Conservation (phyloP, 2,329 filamentous ascomycete genomes). For the Diaporthe australafricana region DNA sequence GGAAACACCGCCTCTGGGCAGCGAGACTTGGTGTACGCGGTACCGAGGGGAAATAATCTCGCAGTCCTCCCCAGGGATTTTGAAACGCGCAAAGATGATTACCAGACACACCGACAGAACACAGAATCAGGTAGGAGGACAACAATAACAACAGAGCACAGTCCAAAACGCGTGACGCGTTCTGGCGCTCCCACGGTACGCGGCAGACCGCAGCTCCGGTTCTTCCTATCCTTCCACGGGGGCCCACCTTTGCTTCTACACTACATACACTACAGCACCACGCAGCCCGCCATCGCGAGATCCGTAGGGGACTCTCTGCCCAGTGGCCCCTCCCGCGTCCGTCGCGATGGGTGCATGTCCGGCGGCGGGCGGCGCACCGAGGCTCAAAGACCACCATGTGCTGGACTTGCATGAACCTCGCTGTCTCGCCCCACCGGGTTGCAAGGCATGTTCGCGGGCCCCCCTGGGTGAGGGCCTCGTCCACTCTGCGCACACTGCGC, state of each 20-base stretch:
- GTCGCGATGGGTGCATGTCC: neutral
- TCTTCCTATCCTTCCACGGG: conserved; percentile 11
- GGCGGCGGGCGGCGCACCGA: conserved; percentile 28
- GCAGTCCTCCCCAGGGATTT: neutral
- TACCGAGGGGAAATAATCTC: conserved; percentile 20
- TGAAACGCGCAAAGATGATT: conserved; percentile 29
- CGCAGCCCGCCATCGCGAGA: conserved; percentile 2
- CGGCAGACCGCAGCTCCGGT: conserved; percentile 15
- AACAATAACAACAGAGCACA: conserved; percentile 31
- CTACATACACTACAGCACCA: conserved; percentile 9
- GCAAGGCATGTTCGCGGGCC: conserved; percentile 16
- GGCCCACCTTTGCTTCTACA: conserved; percentile 25
- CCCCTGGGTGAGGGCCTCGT: conserved; percentile 20
- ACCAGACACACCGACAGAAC: conserved; percentile 29
- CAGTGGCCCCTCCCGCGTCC: neutral
- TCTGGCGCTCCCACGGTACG: conserved; percentile 25
- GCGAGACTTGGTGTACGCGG: conserved; percentile 7
- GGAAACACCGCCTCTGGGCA: conserved; percentile 17
- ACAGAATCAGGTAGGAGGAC: conserved; percentile 5
- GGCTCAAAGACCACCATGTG: conserved; percentile 27
- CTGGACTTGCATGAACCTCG: conserved; percentile 37
- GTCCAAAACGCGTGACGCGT: conserved; percentile 34
- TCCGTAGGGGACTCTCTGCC: neutral
- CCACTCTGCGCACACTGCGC: conserved; percentile 24
- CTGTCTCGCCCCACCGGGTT: conserved; percentile 21